Base-by-base conservation (phyloP, 2,329 filamentous ascomycete species). In the Ilyonectria destructans region DNA sequence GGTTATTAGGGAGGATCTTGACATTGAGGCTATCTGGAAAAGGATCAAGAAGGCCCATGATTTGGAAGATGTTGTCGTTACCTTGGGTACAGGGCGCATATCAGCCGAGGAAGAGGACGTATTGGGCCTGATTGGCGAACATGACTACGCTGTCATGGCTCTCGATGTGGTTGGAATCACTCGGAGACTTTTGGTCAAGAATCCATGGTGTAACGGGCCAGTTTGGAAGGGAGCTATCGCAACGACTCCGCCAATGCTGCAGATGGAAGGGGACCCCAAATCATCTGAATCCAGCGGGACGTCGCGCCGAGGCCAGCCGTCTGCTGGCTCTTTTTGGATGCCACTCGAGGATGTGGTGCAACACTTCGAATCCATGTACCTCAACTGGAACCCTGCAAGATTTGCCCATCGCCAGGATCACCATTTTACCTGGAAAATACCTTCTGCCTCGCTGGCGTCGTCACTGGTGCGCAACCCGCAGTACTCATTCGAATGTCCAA, bases 331-430 rank as follows among this genome's bases (percentile, higher is more conserved):
- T 1, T 97, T 97, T 77, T 98, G 96, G 96, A 97, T 98, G 82
- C 90, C 92, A 26, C 90, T 96, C 31, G 93, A 97, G 73, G 93
- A 95, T 71, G 90, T 98, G 4, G 88, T 94, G 40, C 95, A 97
- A 76, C 91, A 97, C 77, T 99, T 98, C 71, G 95, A 98, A 79
- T 97, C 95, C 19, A 89, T 99, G 73, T 99, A 98, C 80, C 86
- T 99, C 62, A 99, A 98, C 81, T 99, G 96, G 96, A 98, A 97
- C 72, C 95, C 96, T 0, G 87, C 88, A 0, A 85, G 97, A 1
- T 99, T 99, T 81, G 85, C 85, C 2, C 84, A 93, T 77, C 91
- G 95, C 9, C 92, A 97, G 79, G 95, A 99, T 75, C 90, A 95
- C 63, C 96, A 99, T 81, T 97, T 98, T 77, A 86, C 87, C 2